Percentiles rank a stretch among this genome's conserved stretches.
Conservation (phyloP, 1,139 yeast species). For the Yamadazyma triangularis region DNA sequence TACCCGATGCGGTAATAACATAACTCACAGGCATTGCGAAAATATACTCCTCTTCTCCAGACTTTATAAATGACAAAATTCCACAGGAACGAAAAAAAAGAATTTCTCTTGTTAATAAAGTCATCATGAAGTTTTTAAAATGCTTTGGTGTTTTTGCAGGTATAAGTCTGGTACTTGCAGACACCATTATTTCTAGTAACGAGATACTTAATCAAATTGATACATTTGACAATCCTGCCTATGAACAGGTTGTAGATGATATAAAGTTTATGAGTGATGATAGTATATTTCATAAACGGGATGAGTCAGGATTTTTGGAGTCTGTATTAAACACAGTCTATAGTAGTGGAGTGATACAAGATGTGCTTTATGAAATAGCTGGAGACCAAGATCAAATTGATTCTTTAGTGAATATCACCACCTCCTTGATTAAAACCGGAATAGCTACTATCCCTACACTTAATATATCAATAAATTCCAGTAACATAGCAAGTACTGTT, state of each 20-base stretch:
- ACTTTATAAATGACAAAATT: neutral
- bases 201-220: neutral
- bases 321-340: constrained; percentile 20
- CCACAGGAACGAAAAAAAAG: neutral
- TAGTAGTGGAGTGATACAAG: constrained; percentile 26
- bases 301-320: constrained; percentile 9
- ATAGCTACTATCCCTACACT: constrained; percentile 9
- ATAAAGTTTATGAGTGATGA: constrained; percentile 9
- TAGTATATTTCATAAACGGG: constrained; percentile 14
- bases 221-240: constrained; percentile 6
- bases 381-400: constrained; percentile 16
- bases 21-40: neutral
- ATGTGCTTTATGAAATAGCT: constrained; percentile 28
- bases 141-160: neutral
- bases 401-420: constrained; percentile 17
- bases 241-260: constrained; percentile 8
- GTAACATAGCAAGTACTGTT: constrained; percentile 16
- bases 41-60: neutral
- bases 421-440: constrained; percentile 11
- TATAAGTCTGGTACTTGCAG: neutral
- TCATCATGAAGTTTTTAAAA: neutral
- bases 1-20: constrained; percentile 10
- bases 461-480: constrained; percentile 19
- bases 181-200: neutral
- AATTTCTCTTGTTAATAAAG: too few species aligned